Evolutionary conservation across 2,329 filamentous ascomycete species (phyloP).

Genomic region (Podosphaera xanthii): DNA sequence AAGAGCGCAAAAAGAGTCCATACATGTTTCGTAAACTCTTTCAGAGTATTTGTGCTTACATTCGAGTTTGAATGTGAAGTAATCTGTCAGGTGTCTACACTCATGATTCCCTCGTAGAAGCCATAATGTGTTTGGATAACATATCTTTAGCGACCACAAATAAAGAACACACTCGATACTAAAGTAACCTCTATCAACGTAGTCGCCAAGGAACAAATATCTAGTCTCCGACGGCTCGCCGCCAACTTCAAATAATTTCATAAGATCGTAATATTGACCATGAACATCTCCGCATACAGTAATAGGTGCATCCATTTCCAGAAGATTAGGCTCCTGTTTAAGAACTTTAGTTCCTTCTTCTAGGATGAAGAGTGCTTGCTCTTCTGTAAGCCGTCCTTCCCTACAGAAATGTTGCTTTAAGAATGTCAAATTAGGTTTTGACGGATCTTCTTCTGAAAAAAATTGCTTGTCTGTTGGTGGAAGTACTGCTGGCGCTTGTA

Average conservation of each 20-base stretch:
- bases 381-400: conserved; percentile 87
- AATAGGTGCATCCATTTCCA: conserved; percentile 98
- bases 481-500: conserved; percentile 87
- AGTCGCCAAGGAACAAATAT: conserved; percentile 93
- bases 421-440: conserved; percentile 81
- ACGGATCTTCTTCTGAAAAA: conserved; percentile 63
- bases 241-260: conserved; percentile 98
- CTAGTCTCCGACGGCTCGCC: conserved; percentile 89
- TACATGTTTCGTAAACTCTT: conserved; percentile 86
- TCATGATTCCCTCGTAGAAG: conserved; percentile 94
- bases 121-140: conserved; percentile 96
- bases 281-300: conserved; percentile 97
- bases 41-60: conserved; percentile 99
- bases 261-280: conserved; percentile 96
- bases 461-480: conserved; percentile 89
- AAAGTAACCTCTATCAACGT: conserved; percentile 95
- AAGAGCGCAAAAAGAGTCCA: conserved; percentile 90
- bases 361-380: conserved; percentile 93
- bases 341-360: conserved; percentile 69
- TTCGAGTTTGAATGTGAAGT: conserved; percentile 99
- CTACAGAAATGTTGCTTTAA: conserved; percentile 97
- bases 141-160: conserved; percentile 95
- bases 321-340: conserved; percentile 73
- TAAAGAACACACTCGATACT: conserved; percentile 98
- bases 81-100: conserved; percentile 94